Conservation (phyloP, 371 early-diverging fungal genomes). For the Lichtheimia ramosa region DNA sequence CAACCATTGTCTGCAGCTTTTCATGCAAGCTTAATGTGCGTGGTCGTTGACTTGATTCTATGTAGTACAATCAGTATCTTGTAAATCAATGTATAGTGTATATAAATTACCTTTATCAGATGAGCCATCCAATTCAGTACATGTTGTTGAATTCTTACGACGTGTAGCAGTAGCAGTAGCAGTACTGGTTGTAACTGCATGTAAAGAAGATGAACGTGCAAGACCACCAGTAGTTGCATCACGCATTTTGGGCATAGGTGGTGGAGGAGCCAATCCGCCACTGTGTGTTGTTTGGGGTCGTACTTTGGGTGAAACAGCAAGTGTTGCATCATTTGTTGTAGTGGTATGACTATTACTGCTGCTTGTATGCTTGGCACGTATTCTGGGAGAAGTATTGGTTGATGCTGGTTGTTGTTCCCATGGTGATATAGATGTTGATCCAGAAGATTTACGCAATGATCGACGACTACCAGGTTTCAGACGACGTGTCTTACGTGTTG, state of each 20-base stretch:
- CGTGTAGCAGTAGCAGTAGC: constrained; percentile 11
- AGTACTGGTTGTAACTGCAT: not conserved
- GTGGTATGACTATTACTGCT: not conserved
- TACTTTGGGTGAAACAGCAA: not conserved
- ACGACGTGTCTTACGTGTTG: constrained; percentile 4
- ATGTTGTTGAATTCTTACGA: constrained; percentile 11
- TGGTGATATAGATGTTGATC: constrained; percentile 4
- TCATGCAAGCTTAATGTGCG: constrained; percentile 24
- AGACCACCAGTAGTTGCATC: no score
- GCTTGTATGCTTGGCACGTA: constrained; percentile 10
- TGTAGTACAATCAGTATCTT: no score
- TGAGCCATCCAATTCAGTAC: constrained; percentile 3
- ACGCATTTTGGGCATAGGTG: no score
- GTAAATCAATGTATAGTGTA: not conserved
- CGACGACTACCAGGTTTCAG: constrained; percentile 8
- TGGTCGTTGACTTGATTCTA: constrained; percentile 4
- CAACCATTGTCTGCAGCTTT: constrained; percentile 16
- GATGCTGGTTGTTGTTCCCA: constrained; percentile 4
- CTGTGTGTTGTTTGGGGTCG: not conserved
- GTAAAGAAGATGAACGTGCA: no score
- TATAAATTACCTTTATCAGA: constrained; percentile 12
- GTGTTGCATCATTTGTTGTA: not conserved
- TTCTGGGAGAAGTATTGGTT: constrained; percentile 11
- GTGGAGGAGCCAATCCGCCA: no score
- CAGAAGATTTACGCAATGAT: constrained; percentile 8